Conservation (phyloP, 306 rosid genomes). For the Sicyos edulis region DNA sequence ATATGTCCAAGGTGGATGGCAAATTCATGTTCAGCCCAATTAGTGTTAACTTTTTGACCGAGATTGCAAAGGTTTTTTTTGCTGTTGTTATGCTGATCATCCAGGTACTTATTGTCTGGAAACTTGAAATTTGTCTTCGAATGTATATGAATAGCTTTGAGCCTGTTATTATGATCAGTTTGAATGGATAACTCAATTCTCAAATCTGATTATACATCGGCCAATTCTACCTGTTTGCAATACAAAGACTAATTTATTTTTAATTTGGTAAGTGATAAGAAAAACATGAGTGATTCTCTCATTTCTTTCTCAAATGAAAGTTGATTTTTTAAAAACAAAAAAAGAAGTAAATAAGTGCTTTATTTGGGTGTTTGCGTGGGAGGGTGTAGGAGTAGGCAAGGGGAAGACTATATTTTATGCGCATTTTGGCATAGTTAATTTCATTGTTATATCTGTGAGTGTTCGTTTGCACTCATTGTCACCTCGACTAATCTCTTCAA, state of each 20-base stretch:
- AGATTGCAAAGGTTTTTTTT: constrained; percentile 75
- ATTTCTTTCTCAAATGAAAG: constrained; percentile 5
- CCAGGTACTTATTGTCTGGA: constrained; percentile 51
- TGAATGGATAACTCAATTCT: constrained; percentile 6
- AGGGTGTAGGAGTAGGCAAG: background rate
- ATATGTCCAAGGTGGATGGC: constrained; percentile 99
- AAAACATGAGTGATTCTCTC: background rate
- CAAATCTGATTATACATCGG: background rate
- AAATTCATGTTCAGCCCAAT: constrained; percentile 94
- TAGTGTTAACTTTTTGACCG: constrained; percentile 96
- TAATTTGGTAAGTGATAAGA: background rate
- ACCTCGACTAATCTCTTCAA: background rate
- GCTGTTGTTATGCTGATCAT: constrained; percentile 82
- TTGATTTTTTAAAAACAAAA: background rate
- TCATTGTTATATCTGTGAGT: background rate
- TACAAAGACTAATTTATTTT: background rate
- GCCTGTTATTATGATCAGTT: background rate
- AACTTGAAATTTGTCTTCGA: background rate
- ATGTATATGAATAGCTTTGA: background rate
- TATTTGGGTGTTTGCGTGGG: background rate
- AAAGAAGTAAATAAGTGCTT: background rate
- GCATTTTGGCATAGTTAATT: background rate
- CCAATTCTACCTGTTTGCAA: background rate
- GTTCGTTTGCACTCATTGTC: background rate
- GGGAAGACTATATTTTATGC: constrained; percentile 7